Base-by-base conservation (phyloP, 2,329 filamentous ascomycete genomes). In the Beauveria pseudobassiana region DNA sequence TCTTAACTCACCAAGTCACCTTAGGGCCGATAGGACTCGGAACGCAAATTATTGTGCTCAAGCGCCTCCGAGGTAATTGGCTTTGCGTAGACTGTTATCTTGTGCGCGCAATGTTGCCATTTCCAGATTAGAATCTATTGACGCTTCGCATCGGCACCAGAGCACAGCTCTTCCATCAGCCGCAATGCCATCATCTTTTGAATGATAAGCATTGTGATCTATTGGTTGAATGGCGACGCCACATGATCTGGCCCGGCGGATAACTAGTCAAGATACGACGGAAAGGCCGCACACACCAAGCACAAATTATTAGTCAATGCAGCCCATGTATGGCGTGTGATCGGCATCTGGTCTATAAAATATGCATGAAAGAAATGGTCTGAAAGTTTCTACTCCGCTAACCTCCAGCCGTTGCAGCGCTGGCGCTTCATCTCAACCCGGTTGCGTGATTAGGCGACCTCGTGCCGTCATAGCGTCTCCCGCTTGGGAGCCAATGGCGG, bases 191-290 rank as follows among this genome's bases (percentile, higher is more conserved):
- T 18, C 18, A 51, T 30, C 3, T 9, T 49, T 14, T 14, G 12
- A 28, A 38, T 34, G 48, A 51, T 30, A 51, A 51, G 26, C 26
- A 20, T 20, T 28, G 18, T n/a, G 1, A 34, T 51, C 10, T 24
- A 42, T 53, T 53, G 34, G 51, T 8, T 42, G 34, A 9, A 53
- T 53, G 9, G 73, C 73, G 0, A 81, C 79, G 5, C 80, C 80
- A 0, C 80, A 81, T 80, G 74, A 78, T 83, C 59, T 66, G 69
- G 1, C 74, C 74, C 40, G 72, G 83, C 60, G 74, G 76, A 0
- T 81, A 76, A 70, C 81, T 81, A 20, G 12, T 20, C 48, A 83
- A 83, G 0, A 40, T 52, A 20, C 14, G 18, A 30, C 34, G 18
- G 30, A 38, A n/a, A n/a, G 16, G 16, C 48, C 16, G 22, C 26